phyloP scores from a whole-genome alignment of 176 grass and related monocot genomes.

The Aegilops speltoides region DNA sequence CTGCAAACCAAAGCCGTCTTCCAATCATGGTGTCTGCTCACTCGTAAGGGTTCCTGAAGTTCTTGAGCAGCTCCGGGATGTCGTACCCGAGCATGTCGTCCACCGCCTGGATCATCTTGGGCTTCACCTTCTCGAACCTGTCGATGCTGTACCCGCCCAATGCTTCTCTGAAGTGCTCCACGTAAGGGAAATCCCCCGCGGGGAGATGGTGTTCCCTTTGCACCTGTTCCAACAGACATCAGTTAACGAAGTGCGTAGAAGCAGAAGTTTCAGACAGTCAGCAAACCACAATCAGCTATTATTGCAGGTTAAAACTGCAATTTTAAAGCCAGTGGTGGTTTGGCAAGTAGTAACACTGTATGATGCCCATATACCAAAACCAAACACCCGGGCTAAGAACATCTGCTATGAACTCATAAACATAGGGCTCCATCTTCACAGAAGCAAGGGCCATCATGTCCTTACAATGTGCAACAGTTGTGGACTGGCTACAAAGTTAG shows the following conservation, averaged over 20 bases:
- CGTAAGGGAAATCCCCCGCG: conserved; percentile 79
- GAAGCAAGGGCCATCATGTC: background rate
- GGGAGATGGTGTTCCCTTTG: conserved; percentile 86
- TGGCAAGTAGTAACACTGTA: background rate
- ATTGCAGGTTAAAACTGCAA: background rate
- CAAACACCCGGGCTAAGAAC: background rate
- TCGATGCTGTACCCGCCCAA: conserved; percentile 81
- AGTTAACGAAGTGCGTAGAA: background rate
- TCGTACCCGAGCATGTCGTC: conserved; percentile 98
- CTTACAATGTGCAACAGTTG: background rate
- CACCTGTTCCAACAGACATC: conserved; percentile 49
- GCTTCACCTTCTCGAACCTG: conserved; percentile 96
- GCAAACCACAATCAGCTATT: background rate
- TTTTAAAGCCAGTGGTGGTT: background rate
- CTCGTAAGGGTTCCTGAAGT: conserved; percentile 92
- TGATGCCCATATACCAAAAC: background rate
- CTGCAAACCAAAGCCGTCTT: background rate
- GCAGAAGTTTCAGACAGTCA: background rate
- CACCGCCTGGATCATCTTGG: conserved; percentile 84
- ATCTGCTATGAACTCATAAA: background rate
- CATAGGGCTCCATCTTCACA: background rate
- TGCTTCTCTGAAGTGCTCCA: conserved; percentile 88
- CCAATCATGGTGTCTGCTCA: conserved; percentile 12
- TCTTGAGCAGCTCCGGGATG: conserved; percentile 83
- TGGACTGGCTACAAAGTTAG: background rate